Conservation (phyloP, 768 basidiomycete species). For the Boletus patriciae region DNA sequence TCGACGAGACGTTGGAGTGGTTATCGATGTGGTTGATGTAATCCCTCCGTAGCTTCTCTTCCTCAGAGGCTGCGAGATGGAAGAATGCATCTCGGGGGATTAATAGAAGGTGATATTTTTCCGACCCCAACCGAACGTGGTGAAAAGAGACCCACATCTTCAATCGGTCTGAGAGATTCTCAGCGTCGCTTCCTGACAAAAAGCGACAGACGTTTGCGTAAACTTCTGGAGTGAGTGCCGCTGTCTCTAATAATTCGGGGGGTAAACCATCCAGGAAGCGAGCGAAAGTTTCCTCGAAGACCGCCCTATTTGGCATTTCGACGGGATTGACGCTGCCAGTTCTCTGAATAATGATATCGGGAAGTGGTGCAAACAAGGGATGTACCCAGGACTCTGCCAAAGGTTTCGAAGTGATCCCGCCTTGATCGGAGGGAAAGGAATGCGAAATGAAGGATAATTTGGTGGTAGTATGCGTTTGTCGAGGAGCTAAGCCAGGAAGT, state of each 20-base stretch:
- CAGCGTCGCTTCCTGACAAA: conserved; percentile 38
- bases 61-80: conserved; percentile 47
- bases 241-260: conserved; percentile 58
- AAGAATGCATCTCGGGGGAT: conserved; percentile 62
- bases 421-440: conserved; percentile 39
- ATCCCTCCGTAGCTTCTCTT: conserved; percentile 49
- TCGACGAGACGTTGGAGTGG: conserved; percentile 1
- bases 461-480: conserved; percentile 22
- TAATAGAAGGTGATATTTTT: conserved; percentile 55
- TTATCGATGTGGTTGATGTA: conserved; percentile 44
- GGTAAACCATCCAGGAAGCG: conserved; percentile 53
- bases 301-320: conserved; percentile 58
- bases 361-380: conserved; percentile 59
- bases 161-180: conserved; percentile 40
- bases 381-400: conserved; percentile 60
- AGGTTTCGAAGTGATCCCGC: conserved; percentile 39
- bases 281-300: conserved; percentile 51
- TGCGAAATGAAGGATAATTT: conserved; percentile 48
- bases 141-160: conserved; percentile 59
- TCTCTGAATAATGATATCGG: conserved; percentile 52
- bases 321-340: conserved; percentile 52
- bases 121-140: conserved; percentile 60
- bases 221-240: conserved; percentile 52
- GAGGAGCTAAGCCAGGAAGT: conserved; percentile 25
- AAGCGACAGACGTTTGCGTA: conserved; percentile 54